A percentile compares a stretch with the other conserved stretches of the same genome.
Evolutionary conservation across 148 eudicot species (phyloP).

Genomic region (Fallopia convolvulus): DNA sequence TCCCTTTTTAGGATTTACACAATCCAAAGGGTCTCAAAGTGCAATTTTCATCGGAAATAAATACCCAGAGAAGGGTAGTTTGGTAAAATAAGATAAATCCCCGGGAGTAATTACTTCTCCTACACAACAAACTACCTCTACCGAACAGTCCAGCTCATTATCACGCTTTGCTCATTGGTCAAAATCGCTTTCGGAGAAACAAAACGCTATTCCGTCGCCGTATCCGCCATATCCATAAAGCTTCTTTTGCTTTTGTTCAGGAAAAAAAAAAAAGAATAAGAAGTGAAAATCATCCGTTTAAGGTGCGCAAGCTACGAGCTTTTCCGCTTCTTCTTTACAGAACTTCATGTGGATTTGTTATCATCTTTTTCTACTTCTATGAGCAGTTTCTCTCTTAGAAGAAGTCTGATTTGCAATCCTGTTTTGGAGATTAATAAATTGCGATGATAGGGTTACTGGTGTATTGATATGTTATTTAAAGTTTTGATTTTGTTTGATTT

Average conservation of each 20-base stretch:
- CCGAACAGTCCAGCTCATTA: constrained; percentile 11
- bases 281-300: neutral
- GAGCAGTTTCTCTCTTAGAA: neutral
- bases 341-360: neutral
- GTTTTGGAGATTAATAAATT: neutral
- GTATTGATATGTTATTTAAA: too few relatives aligned
- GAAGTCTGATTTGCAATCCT: neutral
- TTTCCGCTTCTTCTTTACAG: neutral
- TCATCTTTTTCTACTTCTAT: neutral
- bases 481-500: constrained; percentile 8
- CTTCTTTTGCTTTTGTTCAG: neutral
- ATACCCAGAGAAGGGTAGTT: constrained; percentile 4
- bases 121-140: constrained; percentile 1
- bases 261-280: neutral
- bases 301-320: neutral
- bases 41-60: neutral
- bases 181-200: neutral
- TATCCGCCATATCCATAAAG: neutral
- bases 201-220: constrained; percentile 7
- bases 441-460: neutral
- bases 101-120: neutral
- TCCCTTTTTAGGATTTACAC: neutral
- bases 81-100: constrained; percentile 5
- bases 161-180: constrained; percentile 9
- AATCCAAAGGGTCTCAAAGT: neutral